Percentiles rank a stretch among this genome's conserved stretches.
phyloP scores from a whole-genome alignment of 495 filamentous ascomycete genomes.

The Penicillium tannophilum region DNA sequence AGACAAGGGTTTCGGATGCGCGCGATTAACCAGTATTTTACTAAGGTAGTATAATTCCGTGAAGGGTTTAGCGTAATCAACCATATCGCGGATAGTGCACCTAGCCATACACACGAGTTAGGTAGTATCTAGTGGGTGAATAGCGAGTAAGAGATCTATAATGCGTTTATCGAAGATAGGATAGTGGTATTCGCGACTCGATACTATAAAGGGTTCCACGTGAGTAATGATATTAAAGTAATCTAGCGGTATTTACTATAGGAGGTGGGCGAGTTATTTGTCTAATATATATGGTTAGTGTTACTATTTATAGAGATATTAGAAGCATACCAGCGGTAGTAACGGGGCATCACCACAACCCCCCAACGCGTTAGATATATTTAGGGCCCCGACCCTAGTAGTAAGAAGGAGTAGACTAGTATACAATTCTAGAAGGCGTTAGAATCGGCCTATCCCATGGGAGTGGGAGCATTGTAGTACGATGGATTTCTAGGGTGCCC shows the following conservation, averaged over 20 bases:
- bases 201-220: neutral
- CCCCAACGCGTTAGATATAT: neutral
- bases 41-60: neutral
- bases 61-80: neutral
- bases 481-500: too few relatives aligned
- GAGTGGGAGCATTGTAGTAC: too few relatives aligned
- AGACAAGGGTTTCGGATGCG: neutral
- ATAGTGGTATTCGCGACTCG: neutral
- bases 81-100: neutral
- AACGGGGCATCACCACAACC: neutral
- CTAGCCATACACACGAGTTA: neutral
- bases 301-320: slow-evolving; percentile 1
- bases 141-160: neutral
- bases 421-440: neutral
- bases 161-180: neutral
- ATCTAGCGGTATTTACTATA: neutral
- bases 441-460: too few relatives aligned
- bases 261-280: neutral
- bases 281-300: neutral
- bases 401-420: neutral
- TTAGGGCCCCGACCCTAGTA: neutral
- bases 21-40: neutral
- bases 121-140: neutral
- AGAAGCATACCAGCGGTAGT: neutral
- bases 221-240: neutral